Base-by-base conservation (phyloP, 1,284 basidiomycete genomes). In the Puccinia coronata region DNA sequence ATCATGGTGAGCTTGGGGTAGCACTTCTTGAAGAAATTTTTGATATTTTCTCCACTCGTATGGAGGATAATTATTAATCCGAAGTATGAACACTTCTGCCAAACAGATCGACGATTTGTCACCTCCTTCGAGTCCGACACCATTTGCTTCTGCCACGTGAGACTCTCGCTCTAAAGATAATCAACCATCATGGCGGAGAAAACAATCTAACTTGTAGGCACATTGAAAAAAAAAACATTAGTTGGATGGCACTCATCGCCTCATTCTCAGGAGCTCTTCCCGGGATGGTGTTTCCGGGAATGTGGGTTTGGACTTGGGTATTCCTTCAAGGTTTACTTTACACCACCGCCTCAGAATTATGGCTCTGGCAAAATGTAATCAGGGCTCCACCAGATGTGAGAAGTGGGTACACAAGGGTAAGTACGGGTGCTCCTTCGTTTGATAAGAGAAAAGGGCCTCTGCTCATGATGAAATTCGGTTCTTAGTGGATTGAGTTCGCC, bases 321-420 rank as follows among this genome's bases (percentile, higher is more conserved):
- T 63, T 61, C 25, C 34, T 81, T 0, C 80, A 81, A 69, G 80
- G 80, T 18, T 61, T 74, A 43, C 72, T 81, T 16, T 74, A 65
- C 16, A 81, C 80, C n/a, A 81, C 80, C 57, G 57, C 72, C 25
- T 74, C 80, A 81, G 80, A 81, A 47, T 57, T 81, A 25, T 74
- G 80, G 71, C 75, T 81, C 36, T 81, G 53, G 16, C 72, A 75
- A 25, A 81, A 81, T 41, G 53, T 69, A 18, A 74, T 81, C 41
- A 41, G 80, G 34, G 61, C 80, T 53, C 71, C 80, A 63, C 72
- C 80, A 65, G 80, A 81, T 74, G 72, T 81, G 34, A 57, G 61
- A 23, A 81, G 80, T 75, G 80, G 80, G 25, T 81, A 81, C 53
- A 81, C 71, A 4, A 81, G 65, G 51, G 80, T 81, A 20, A 53